A percentile compares a stretch with the other conserved stretches of the same genome.
Conservation (phyloP, 495 filamentous ascomycete species). For the Parmelia sp. region DNA sequence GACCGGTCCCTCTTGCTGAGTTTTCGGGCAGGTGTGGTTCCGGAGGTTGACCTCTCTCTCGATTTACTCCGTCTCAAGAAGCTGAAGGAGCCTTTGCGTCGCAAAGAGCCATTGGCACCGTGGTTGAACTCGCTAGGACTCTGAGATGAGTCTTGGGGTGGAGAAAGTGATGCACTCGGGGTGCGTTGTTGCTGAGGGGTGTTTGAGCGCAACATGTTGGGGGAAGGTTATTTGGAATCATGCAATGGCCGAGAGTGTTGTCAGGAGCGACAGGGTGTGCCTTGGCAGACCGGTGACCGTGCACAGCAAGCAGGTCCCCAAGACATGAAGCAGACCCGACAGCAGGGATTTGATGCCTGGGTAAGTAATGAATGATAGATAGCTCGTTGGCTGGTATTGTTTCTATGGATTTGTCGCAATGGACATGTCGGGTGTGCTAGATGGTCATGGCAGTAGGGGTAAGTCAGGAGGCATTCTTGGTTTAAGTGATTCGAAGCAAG, state of each 20-base stretch:
- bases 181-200: conserved; percentile 11
- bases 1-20: conserved; percentile 61
- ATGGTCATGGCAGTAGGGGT: no score
- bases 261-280: conserved; percentile 4
- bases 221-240: background rate
- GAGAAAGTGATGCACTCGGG: conserved; percentile 6
- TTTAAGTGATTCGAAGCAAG: no score
- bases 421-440: no score
- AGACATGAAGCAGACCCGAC: no score
- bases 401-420: no score
- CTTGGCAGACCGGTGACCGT: conserved; percentile 9
- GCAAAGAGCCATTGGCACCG: conserved; percentile 25
- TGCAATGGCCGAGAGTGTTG: conserved; percentile 3
- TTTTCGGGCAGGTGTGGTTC: conserved; percentile 48
- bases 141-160: background rate
- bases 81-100: conserved; percentile 43
- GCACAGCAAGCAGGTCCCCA: no score
- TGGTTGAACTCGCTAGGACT: background rate
- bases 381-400: no score
- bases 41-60: conserved; percentile 48
- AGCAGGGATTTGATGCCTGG: no score
- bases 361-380: no score
- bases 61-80: conserved; percentile 81
- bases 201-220: conserved; percentile 7
- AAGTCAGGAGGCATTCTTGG: no score